Percentiles rank a stretch among this genome's conserved stretches.
Evolutionary conservation across 2,329 filamentous ascomycete species (phyloP).

Genomic region (Fonsecaea pugnacius): DNA sequence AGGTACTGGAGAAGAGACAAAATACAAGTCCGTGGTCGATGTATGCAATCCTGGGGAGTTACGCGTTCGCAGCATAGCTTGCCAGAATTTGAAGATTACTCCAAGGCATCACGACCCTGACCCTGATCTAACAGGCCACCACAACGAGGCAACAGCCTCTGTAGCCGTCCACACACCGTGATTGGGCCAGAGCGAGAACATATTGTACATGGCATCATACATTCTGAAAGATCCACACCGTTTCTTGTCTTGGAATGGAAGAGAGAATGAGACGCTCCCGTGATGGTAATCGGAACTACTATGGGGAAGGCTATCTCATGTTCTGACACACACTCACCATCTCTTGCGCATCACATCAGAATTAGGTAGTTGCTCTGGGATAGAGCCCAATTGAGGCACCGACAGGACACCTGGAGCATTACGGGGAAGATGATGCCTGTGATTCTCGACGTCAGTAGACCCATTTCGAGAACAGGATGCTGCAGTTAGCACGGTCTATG

Average conservation of each 20-base stretch:
- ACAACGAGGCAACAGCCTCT: neutral
- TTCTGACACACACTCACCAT: too few species aligned
- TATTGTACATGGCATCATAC: neutral
- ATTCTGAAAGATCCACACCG: neutral
- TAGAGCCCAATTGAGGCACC: neutral
- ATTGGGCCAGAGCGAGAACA: neutral
- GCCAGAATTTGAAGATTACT: neutral
- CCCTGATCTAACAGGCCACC: neutral
- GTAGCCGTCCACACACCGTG: neutral
- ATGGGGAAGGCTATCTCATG: too few species aligned
- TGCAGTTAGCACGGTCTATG: too few species aligned
- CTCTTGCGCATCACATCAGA: too few species aligned
- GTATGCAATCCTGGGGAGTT: conserved; percentile 38
- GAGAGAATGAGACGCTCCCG: too few species aligned
- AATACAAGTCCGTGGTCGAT: conserved; percentile 32
- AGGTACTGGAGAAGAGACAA: conserved; percentile 30
- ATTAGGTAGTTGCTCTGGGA: too few species aligned
- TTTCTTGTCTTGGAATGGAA: too few species aligned
- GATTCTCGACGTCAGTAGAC: too few species aligned
- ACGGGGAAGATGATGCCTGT: too few species aligned
- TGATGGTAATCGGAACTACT: too few species aligned
- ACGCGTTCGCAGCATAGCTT: conserved; percentile 36
- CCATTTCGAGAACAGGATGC: too few species aligned
- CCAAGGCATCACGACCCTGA: neutral
- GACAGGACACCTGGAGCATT: neutral